Evolutionary conservation across 129 eudicot genomes (phyloP), one percentile per base, ranked within the genome.

Genomic region (Chrysanthemum lavandulifolium): DNA sequence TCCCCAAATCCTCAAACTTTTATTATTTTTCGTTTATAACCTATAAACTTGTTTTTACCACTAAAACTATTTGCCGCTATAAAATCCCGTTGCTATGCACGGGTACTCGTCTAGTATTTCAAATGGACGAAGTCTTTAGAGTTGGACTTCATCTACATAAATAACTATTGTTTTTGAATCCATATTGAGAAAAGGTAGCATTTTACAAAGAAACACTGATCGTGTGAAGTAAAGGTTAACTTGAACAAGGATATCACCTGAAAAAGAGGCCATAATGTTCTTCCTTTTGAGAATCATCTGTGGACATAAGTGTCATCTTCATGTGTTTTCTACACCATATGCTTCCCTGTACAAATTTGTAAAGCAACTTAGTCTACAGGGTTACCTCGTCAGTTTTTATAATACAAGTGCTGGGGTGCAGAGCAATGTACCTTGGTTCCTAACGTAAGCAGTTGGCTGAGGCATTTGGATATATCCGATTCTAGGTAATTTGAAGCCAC

Each of bases 241-340:
- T n/a, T 51, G 56, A 40, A 10, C 23, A 27, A 27, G 5, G n/a
- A 61, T 21, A 61, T 25, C 75, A 88, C 98, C 97, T 86, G 89
- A 84, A 90, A 76, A 90, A 90, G 50, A 87, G 58, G 68, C 36
- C 56, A 29, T 47, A 69, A 78, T 88, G 98, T 71, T 94, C 96
- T 70, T 90, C 98, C 76, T 94, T 97, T 77, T 83, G 93, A 77
- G 97, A 94, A 58, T 86, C 98, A 69, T 80, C 89, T 13, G 85
- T 81, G 49, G 98, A 88, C 89, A 88, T 84, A 14, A 90, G 86
- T 60, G 96, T 94, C 98, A 94, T 88, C 78, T 90, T 84, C 70
- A 94, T 79, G 86, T 23, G 25, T 23, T 23, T 23, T 23, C 25
- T 23, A 23, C 25, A 23, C 25, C 25, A 23, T 23, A 23, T 23